Evolutionary conservation across 2,329 filamentous ascomycete species (phyloP).

Genomic region (Colletotrichum liaoningense): DNA sequence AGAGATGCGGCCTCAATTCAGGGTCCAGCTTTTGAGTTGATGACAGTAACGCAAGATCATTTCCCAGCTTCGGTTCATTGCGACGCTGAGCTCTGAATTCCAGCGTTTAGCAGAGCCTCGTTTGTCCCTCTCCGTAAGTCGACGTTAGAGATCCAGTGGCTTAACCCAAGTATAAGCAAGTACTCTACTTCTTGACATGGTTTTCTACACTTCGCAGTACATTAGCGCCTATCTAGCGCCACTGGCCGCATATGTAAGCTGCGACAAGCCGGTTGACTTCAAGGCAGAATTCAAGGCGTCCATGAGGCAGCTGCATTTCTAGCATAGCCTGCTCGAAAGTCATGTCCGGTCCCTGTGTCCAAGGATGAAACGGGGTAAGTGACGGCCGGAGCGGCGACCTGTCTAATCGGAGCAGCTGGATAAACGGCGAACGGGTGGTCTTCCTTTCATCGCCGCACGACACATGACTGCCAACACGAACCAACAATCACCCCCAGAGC

Average conservation of each 20-base stretch:
- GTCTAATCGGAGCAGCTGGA: not conserved
- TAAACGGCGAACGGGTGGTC: not conserved
- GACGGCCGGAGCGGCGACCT: not conserved
- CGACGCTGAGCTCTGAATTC: accelerated
- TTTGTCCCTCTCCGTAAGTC: not conserved
- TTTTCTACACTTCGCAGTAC: not conserved
- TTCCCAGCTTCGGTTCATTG: not conserved
- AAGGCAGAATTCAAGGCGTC: not conserved
- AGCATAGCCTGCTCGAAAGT: not conserved
- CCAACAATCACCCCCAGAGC: not conserved
- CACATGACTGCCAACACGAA: not conserved
- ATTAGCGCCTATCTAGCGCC: not conserved
- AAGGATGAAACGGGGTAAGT: not conserved
- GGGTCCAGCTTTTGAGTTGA: not conserved
- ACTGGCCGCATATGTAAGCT: not conserved
- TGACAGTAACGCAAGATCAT: not conserved
- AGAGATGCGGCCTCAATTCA: not conserved
- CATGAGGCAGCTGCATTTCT: not conserved
- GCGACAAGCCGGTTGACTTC: not conserved
- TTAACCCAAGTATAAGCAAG: too few relatives aligned
- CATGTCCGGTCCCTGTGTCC: not conserved
- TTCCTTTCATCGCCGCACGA: not conserved
- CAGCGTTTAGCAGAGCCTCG: not conserved
- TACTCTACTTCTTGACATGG: not conserved
- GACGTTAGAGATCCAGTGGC: too few relatives aligned